phyloP scores from a whole-genome alignment of 73 alveolate genomes.

The Tetrahymena malaccensis region DNA sequence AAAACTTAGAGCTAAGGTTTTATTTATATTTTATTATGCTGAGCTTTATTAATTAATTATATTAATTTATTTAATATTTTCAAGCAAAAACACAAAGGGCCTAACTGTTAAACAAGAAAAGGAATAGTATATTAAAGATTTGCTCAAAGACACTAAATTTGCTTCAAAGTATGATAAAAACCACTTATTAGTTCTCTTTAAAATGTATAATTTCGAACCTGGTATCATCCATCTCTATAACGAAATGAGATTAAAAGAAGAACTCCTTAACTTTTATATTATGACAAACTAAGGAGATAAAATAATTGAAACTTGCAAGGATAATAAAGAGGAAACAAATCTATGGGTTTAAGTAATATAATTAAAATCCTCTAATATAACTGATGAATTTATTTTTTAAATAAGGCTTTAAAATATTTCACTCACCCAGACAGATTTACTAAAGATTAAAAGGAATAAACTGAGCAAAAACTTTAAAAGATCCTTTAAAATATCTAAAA shows the following conservation, averaged over 20 bases:
- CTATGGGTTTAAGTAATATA: slow-evolving; percentile 56
- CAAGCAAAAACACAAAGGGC: slow-evolving; percentile 11
- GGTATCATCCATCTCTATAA: slow-evolving; percentile 64
- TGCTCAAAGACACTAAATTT: slow-evolving; percentile 50
- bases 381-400: neutral
- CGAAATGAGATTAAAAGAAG: slow-evolving; percentile 60
- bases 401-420: slow-evolving; percentile 21
- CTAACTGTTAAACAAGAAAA: slow-evolving; percentile 4
- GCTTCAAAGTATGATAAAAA: slow-evolving; percentile 57
- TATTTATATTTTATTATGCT: neutral
- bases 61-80: neutral
- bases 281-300: slow-evolving; percentile 48
- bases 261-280: slow-evolving; percentile 63
- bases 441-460: neutral
- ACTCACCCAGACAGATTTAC: slow-evolving; percentile 29
- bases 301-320: slow-evolving; percentile 56
- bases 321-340: slow-evolving; percentile 59
- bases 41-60: neutral
- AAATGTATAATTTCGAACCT: slow-evolving; percentile 66
- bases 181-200: slow-evolving; percentile 67
- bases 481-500: neutral
- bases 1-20: neutral
- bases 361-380: neutral
- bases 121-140: slow-evolving; percentile 55
- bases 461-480: neutral